Percentiles rank a stretch among this genome's conserved stretches.
phyloP scores from a whole-genome alignment of 2,329 filamentous ascomycete species.

The Claviceps spartinae region DNA sequence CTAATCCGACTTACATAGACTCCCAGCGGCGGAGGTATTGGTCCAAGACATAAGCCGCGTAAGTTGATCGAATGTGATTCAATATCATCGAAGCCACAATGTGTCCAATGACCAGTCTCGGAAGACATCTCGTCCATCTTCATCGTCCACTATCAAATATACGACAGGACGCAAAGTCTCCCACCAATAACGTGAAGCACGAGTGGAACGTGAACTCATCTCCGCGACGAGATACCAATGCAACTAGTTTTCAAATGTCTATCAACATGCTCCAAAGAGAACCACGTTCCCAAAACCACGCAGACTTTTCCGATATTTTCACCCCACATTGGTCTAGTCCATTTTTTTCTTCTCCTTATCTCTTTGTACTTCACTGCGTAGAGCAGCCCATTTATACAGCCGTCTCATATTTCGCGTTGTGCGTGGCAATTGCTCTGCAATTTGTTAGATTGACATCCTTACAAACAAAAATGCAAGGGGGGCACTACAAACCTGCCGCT shows the following conservation, averaged over 20 bases:
- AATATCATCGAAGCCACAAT: too few species aligned
- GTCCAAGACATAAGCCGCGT: too few species aligned
- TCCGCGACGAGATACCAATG: too few species aligned
- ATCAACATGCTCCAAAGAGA: neutral
- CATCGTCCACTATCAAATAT: too few species aligned
- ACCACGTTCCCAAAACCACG: neutral
- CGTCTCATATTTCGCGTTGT: slow-evolving; percentile 59
- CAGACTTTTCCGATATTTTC: neutral
- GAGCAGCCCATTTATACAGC: slow-evolving; percentile 19
- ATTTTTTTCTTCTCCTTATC: neutral
- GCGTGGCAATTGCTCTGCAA: slow-evolving; percentile 58
- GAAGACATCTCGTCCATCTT: too few species aligned
- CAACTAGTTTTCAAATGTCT: neutral
- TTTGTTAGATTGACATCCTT: slow-evolving; percentile 7
- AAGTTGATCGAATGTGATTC: too few species aligned
- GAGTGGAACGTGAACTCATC: neutral
- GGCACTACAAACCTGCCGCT: slow-evolving; percentile 56
- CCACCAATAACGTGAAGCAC: neutral
- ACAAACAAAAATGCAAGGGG: neutral
- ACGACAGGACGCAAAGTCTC: too few species aligned
- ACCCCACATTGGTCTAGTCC: neutral
- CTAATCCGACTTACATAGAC: too few species aligned
- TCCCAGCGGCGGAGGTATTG: too few species aligned
- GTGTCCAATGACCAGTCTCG: too few species aligned
- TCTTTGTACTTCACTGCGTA: neutral